These are phyloP conservation scores for Leccinum rimulosum DNA, from an alignment of 768 basidiomycete genomes.

Conservation along the genomic window DNA sequence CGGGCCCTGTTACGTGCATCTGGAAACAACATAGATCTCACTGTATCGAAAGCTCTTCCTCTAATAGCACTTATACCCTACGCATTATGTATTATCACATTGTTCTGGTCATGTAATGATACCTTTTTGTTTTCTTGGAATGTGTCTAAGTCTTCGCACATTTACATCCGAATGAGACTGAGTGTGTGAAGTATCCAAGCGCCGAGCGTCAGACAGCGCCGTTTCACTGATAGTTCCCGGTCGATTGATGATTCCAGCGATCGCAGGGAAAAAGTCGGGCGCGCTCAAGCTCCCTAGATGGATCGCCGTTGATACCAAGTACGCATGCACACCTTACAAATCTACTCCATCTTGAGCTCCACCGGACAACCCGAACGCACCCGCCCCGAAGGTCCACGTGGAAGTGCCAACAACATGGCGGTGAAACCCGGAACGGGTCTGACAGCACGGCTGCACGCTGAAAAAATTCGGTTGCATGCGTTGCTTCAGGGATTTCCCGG, in stretches of 20 bases:
- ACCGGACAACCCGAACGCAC: neutral
- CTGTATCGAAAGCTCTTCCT: slow-evolving; percentile 22
- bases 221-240: neutral
- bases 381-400: slow-evolving; percentile 4
- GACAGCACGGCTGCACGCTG: neutral
- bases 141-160: neutral
- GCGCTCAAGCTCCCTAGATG: neutral
- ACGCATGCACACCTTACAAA: neutral
- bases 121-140: slow-evolving; percentile 9
- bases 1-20: slow-evolving; percentile 4
- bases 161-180: neutral
- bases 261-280: neutral
- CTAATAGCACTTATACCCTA: slow-evolving; percentile 22
- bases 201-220: neutral
- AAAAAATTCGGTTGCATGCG: neutral
- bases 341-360: slow-evolving; percentile 1
- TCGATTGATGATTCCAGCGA: neutral
- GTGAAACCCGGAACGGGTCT: neutral
- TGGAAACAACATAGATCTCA: slow-evolving; percentile 17
- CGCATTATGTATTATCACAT: slow-evolving; percentile 22
- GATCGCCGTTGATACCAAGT: neutral
- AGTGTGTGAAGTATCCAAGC: slow-evolving; percentile 1
- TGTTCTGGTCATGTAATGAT: slow-evolving; percentile 2
- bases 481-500: neutral
- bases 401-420: neutral